Base-by-base conservation (phyloP, 2,329 filamentous ascomycete genomes). In the Fusarium solani-melongenae region DNA sequence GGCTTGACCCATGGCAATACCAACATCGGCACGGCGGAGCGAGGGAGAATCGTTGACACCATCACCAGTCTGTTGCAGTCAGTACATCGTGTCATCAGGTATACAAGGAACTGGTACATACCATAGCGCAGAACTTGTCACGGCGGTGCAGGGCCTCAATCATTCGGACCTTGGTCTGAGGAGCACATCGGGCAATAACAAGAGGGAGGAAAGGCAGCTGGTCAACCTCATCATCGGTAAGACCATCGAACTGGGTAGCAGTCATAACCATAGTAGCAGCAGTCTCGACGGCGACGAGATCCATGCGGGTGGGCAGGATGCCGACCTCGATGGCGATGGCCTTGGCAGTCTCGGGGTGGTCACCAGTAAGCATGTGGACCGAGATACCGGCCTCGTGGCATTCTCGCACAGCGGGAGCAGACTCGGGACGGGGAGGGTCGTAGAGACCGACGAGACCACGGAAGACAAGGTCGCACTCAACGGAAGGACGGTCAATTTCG, bases 1-100 rank as follows among this genome's bases (percentile, higher is more conserved):
- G 9, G 88, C 82, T 70, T 86, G 83, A 15, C 90, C 90, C 90
- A 92, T 92, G 34, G 89, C 90, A 75, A 94, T 94, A 67, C 92
- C 92, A 5, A 94, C 91, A 78, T 94, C 92, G 3, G 92, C 90
- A 61, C 88, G 86, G 77, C 92, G 91, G 22, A 94, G 87, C 5
- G 91, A 92, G 2, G 92, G 92, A 4, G 90, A 91, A 77, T 94
- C 92, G 77, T 94, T 94, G 53, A 93, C 92, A 68, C 92, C 92
- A 76, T 94, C 92, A 66, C 92, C 92, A 60, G 92, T 94, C 82
- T 78, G 6, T 61, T 41, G 1, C 10, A 66, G 64, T 77, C 57
- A 77, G 72, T 41, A 58, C 17, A 29, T 12, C 24, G n/a, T 7
- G 17, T 51, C 2, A 15, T 11, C 15, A 15, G 11, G 6, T 22